Base-by-base conservation (phyloP, 805 yeast species). In the Saccharomycodes ludwigii region DNA sequence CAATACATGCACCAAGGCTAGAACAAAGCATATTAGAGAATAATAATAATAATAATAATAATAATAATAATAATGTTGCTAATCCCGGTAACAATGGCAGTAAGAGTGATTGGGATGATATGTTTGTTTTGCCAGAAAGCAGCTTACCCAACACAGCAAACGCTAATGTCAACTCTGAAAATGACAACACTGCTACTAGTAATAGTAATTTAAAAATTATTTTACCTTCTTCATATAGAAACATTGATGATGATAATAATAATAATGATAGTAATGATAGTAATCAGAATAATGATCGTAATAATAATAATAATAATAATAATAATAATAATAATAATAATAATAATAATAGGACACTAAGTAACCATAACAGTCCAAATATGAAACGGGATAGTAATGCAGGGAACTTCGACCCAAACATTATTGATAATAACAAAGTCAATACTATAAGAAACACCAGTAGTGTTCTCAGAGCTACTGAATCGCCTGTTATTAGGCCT, bases 41-140 rank as follows among this genome's bases (percentile, higher is more conserved):
- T 19, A 27, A 7, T 19, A 27, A 18, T 19, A 17, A 27, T n/a
- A 28, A 28, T 20, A 28, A n/a, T 12, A 18, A 18, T 12, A 28
- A 8, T 28, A 19, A 13, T 18, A n/a, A 11, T 19, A 20, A 15
- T 3, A 28, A 17, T 17, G 30, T 27, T 7, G 24, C 3, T 15
- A 27, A 18, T 13, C 15, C 19, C 4, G 14, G 17, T 10, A 36
- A 30, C 29, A 29, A 34, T 16, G 24, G 27, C 29, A 29, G 29
- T 22, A 32, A 26, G 37, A n/a, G 21, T 14, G 26, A 34, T 13
- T 15, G 41, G 28, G 26, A 38, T 29, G 42, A 43, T 26, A 24
- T 24, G 26, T 24, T 24, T 24, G 26, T 17, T 5, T 24, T 24
- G 26, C 26, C 26, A 14, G 26, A 5, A 24, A 24, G 26, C 14